These are phyloP conservation scores for Euphorbia lathyris DNA, from an alignment of 345 rosid genomes.

Conservation along the genomic window DNA sequence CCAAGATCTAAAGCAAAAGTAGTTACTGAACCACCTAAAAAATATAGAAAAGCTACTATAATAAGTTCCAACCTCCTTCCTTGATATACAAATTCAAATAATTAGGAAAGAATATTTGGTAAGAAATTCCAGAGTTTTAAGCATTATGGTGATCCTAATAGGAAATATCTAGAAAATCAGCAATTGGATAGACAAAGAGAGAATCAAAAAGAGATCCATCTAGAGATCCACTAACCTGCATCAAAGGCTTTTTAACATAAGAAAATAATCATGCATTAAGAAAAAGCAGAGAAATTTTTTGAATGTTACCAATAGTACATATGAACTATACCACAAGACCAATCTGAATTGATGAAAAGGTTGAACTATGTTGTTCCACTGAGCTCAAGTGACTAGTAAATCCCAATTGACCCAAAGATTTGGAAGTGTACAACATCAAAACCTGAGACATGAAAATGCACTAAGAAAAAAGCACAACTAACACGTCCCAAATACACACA, in stretches of 20 bases:
- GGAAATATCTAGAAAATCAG: conserved; percentile 79
- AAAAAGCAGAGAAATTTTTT: conserved; percentile 9
- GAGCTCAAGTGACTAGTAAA: conserved; percentile 61
- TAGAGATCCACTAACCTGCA: conserved; percentile 94
- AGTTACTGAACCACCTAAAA: conserved; percentile 55
- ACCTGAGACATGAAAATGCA: too few species aligned
- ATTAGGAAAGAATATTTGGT: too few species aligned
- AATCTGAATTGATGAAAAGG: conserved; percentile 78
- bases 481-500: too few species aligned
- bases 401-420: too few species aligned
- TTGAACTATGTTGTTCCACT: conserved; percentile 90
- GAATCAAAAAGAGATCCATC: conserved; percentile 96
- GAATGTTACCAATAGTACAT: conserved; percentile 3
- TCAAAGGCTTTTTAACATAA: conserved; percentile 9
- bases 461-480: too few species aligned
- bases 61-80: conserved; percentile 91
- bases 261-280: not conserved
- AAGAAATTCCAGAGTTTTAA: conserved; percentile 11
- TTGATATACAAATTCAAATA: conserved; percentile 23
- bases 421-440: too few species aligned
- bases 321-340: conserved; percentile 83
- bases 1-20: conserved; percentile 65
- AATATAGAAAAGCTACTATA: conserved; percentile 57
- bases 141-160: not conserved
- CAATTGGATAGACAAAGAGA: conserved; percentile 70